A percentile compares a stretch with the other conserved stretches of the same genome.
These are phyloP conservation scores for Exophiala sp. DNA, from an alignment of 2,329 filamentous ascomycete genomes.

Conservation along the genomic window DNA sequence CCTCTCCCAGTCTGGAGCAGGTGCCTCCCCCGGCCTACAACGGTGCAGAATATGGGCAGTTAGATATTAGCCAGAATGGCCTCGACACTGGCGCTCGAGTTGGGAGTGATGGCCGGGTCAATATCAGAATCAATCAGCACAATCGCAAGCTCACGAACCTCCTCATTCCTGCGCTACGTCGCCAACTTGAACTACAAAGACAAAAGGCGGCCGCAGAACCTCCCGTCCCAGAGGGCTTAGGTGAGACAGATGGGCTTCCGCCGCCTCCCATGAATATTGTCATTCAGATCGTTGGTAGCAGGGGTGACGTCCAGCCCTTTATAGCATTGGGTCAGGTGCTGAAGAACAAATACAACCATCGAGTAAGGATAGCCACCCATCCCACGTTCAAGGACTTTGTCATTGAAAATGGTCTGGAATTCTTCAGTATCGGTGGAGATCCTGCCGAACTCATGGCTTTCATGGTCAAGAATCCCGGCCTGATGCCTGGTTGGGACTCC, in stretches of 20 bases:
- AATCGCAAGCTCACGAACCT: conserved; percentile 60
- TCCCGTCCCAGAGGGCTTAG: conserved; percentile 64
- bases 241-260: conserved; percentile 54
- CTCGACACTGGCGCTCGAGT: conserved; percentile 58
- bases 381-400: conserved; percentile 62
- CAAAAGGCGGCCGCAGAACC: conserved; percentile 50
- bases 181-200: conserved; percentile 46
- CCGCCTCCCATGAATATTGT: conserved; percentile 62
- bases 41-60: conserved; percentile 49
- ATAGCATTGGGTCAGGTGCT: conserved; percentile 62
- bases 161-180: conserved; percentile 58
- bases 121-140: conserved; percentile 72
- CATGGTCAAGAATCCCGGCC: conserved; percentile 82
- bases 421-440: conserved; percentile 70
- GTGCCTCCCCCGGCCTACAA: conserved; percentile 29
- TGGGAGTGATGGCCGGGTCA: conserved; percentile 69
- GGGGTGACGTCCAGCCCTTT: conserved; percentile 72
- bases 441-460: conserved; percentile 75
- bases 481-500: conserved; percentile 76
- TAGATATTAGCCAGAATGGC: conserved; percentile 57
- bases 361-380: conserved; percentile 69
- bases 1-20: conserved; percentile 24
- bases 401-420: conserved; percentile 64
- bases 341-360: conserved; percentile 60
- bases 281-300: conserved; percentile 67